Evolutionary conservation across 129 eudicot species (phyloP), one percentile per base, ranked within the genome.

Genomic region (Ambrosia artemisiifolia): DNA sequence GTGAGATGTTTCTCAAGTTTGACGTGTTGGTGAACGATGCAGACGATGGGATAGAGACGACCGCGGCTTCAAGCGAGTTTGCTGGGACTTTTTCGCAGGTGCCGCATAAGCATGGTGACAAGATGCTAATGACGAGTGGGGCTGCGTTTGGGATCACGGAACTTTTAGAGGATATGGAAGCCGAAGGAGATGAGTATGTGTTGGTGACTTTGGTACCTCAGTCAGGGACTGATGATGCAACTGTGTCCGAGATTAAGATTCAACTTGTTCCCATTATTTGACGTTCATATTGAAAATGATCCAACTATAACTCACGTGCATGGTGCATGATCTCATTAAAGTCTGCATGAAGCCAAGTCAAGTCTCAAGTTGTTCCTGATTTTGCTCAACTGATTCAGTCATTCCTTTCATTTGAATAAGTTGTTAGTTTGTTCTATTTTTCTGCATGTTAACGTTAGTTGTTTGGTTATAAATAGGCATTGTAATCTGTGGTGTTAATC

Each of bases 11-110:
- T 44, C 82, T 77, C 11, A 84, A 82, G 59, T 84, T 87, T 18
- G 93, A 87, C 36, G 93, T 87, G 55, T 74, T 75, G 32, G 80
- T 87, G 3, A 84, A 87, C 28, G 87, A 79, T 4, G 82, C 73
- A 7, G 84, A 78, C 14, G 84, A 82, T 57, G 82, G 71, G 1
- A 24, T 32, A 19, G 56, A 24, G 55, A 43, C 35, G 12, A 66
- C 62, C 0, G 6, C 34, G 5, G 14, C 34, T 19, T n/a, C 71
- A 0, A 71, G 65, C 1, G 83, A 79, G 83, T 72, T 79, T 55
- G 78, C 78, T 0, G 83, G 83, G 36, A 71, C 71, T 11, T 79
- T 72, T 5, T 66, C 78, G 20, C 38, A 73, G 78, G 14, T 83
- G 83, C 83, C 76, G 0, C 19, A 60, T 30, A 56, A 43, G 6